Percentiles rank a stretch among this genome's conserved stretches.
phyloP scores from a whole-genome alignment of 2,329 filamentous ascomycete genomes.

The Rosellinia necatrix region DNA sequence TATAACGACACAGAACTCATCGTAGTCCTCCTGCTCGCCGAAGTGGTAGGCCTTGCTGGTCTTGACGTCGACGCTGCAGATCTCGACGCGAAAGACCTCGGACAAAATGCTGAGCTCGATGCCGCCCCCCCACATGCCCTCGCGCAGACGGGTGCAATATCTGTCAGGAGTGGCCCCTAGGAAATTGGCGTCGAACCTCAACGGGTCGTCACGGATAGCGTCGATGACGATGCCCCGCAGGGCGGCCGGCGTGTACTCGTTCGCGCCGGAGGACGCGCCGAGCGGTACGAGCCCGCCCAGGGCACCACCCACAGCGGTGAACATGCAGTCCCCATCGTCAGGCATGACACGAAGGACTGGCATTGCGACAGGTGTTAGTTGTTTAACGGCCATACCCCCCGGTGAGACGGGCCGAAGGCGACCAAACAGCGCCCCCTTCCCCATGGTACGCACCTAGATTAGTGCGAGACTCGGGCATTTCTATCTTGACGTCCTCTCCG shows the following conservation, averaged over 20 bases:
- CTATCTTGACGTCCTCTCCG: slow-evolving; percentile 50
- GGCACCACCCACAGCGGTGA: slow-evolving; percentile 83
- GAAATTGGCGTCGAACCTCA: slow-evolving; percentile 75
- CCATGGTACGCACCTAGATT: slow-evolving; percentile 51
- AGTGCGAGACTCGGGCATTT: slow-evolving; percentile 56
- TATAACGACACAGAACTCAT: slow-evolving; percentile 26
- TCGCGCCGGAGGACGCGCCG: background rate
- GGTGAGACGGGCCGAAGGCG: no score
- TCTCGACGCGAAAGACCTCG: slow-evolving; percentile 28
- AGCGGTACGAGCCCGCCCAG: slow-evolving; percentile 57
- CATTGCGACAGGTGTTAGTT: slow-evolving; percentile 3
- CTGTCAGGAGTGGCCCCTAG: slow-evolving; percentile 73
- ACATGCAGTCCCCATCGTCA: slow-evolving; percentile 94
- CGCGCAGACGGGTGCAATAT: slow-evolving; percentile 83
- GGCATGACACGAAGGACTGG: slow-evolving; percentile 89
- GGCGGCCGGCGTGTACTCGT: slow-evolving; percentile 16
- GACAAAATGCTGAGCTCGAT: slow-evolving; percentile 89
- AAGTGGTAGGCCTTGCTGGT: slow-evolving; percentile 26
- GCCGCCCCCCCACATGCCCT: slow-evolving; percentile 85
- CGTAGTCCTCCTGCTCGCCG: slow-evolving; percentile 26
- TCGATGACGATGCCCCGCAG: slow-evolving; percentile 79
- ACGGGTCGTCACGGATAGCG: slow-evolving; percentile 73
- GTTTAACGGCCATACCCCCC: no score
- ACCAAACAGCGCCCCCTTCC: no score
- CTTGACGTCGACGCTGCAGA: slow-evolving; percentile 27